phyloP scores from a whole-genome alignment of 306 rosid genomes.

The Prunus mongolica region DNA sequence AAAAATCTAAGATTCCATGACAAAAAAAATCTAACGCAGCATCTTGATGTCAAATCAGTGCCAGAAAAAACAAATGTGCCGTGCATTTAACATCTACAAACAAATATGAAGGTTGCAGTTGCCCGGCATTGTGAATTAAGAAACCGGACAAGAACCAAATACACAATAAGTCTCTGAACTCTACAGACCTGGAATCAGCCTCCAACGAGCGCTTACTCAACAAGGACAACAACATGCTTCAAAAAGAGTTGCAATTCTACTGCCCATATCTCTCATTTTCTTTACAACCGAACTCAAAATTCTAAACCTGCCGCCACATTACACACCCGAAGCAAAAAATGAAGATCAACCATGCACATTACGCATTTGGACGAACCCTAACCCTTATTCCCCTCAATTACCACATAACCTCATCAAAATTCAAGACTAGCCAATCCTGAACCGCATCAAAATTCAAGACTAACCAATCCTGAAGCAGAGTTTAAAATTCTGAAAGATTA shows the following conservation, averaged over 20 bases:
- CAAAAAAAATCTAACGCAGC: neutral
- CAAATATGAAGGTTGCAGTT: neutral
- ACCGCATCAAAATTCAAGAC: constrained; percentile 5
- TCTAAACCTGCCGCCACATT: constrained; percentile 32
- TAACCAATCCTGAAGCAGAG: neutral
- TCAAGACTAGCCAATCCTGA: constrained; percentile 8
- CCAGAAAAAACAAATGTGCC: neutral
- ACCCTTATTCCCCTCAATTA: neutral
- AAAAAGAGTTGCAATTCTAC: constrained; percentile 45
- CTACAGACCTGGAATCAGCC: constrained; percentile 84
- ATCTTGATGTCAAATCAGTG: neutral
- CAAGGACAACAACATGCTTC: constrained; percentile 98
- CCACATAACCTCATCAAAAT: neutral
- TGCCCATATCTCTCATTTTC: constrained; percentile 59
- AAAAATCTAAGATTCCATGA: neutral
- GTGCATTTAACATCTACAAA: neutral
- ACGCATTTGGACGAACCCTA: constrained; percentile 1
- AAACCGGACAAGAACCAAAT: neutral
- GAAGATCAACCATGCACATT: constrained; percentile 18
- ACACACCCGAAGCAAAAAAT: constrained; percentile 20
- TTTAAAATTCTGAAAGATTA: neutral
- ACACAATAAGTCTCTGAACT: neutral
- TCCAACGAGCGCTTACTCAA: constrained; percentile 91
- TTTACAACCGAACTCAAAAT: constrained; percentile 26
- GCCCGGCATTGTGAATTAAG: neutral